Base-by-base conservation (phyloP, 768 basidiomycete genomes). In the Lyophyllum semitale region DNA sequence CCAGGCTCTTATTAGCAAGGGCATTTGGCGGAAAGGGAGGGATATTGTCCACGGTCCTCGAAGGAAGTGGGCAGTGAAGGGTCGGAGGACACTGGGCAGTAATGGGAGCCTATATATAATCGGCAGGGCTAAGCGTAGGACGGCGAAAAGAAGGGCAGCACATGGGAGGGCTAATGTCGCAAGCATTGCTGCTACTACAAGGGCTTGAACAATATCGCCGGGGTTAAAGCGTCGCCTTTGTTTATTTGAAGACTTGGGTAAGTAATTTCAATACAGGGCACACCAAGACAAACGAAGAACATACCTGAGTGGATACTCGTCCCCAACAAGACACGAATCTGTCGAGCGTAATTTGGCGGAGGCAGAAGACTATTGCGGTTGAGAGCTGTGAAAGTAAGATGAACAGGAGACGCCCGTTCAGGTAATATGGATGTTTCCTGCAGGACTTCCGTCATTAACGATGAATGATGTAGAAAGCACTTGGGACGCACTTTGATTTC, bases 401-500 rank as follows among this genome's bases (percentile, higher is more conserved):
- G 63, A 88, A 88, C 8, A 91, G 58, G 5, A 89, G 70, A 17
- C 82, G 81, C 1, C 87, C 88, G 50, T 90, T 90, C 20, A 91
- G 74, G 62, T 89, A 85, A 59, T 83, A 82, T 0, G 88, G 88
- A 56, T 91, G 87, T 69, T 87, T 90, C 63, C 88, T 90, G 45
- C 22, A 33, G 2, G 35, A 41, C 30, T 44, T n/a, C n/a, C n/a
- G 57, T 13, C 53, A 26, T 53, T 55, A 33, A 51, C 35, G 20
- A 54, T 29, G 38, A 42, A 23, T 30, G 15, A 26, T 8, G 17
- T n/a, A 47, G 11, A 38, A 9, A 22, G 29, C 18, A 20, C 41
- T n/a, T 25, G 42, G 29, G 12, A 67, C 77, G 33, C 54, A 88
- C 89, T 74, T 85, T 29, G 88, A 90, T 57, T 84, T 85, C 15